A percentile compares a stretch with the other conserved stretches of the same genome.
Conservation (phyloP, 2,329 filamentous ascomycete genomes). For the Tolypocladium ovalisporum region DNA sequence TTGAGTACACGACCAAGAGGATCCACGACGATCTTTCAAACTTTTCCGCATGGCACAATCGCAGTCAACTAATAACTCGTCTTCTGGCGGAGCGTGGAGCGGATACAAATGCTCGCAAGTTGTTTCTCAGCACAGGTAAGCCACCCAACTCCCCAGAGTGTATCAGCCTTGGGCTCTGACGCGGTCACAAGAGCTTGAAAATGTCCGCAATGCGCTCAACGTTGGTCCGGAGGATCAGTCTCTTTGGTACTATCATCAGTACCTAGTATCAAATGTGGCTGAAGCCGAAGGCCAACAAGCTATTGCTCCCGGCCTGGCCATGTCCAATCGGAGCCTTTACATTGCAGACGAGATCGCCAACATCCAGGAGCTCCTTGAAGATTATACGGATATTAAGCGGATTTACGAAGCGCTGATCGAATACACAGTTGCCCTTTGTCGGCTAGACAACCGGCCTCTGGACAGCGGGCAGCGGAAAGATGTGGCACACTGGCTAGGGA, state of each 20-base stretch:
- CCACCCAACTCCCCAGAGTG: constrained; percentile 18
- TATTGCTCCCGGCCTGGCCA: constrained; percentile 54
- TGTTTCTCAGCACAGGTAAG: constrained; percentile 58
- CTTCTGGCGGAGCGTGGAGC: constrained; percentile 62
- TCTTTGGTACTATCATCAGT: constrained; percentile 94
- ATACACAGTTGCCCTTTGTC: constrained; percentile 51
- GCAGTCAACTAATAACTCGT: constrained; percentile 70
- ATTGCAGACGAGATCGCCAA: constrained; percentile 61
- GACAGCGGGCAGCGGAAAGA: constrained; percentile 29
- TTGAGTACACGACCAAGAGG: constrained; percentile 85
- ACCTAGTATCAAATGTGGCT: constrained; percentile 60
- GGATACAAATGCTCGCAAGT: constrained; percentile 47
- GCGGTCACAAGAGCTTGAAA: constrained; percentile 49
- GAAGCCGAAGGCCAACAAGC: constrained; percentile 36
- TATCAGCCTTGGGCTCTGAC: background rate
- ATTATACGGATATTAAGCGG: constrained; percentile 59
- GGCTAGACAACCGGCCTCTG: constrained; percentile 35
- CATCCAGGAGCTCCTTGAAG: constrained; percentile 54
- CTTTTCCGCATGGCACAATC: constrained; percentile 93
- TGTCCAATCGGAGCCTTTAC: constrained; percentile 52
- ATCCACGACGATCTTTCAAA: constrained; percentile 79
- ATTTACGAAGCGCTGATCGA: constrained; percentile 80
- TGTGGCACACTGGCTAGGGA: constrained; percentile 47
- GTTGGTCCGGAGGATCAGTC: constrained; percentile 91
- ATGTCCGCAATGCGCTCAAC: constrained; percentile 70